A percentile compares a stretch with the other conserved stretches of the same genome.
Evolutionary conservation across 2,329 filamentous ascomycete species (phyloP).

Genomic region (Ceratocystis colombiana): DNA sequence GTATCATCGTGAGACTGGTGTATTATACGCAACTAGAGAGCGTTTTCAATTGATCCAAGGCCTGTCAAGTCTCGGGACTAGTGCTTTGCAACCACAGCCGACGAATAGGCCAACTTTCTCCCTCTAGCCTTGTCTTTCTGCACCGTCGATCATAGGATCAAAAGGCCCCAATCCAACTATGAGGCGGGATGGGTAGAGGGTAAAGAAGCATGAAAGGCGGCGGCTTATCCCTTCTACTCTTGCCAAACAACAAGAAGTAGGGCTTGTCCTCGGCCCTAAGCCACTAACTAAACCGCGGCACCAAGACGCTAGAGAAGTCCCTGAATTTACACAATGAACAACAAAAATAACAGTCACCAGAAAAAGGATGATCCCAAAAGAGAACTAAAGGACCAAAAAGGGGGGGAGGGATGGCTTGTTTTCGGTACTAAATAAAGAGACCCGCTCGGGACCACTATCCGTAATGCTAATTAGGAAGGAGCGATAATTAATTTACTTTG

Average conservation of each 20-base stretch:
- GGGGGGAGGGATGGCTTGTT: neutral
- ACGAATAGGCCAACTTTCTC: neutral
- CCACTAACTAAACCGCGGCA: no score
- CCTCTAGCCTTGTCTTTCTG: neutral
- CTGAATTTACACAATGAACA: neutral
- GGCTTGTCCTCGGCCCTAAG: no score
- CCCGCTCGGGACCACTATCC: slow-evolving; percentile 13
- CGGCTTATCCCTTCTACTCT: neutral
- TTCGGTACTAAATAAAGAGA: slow-evolving; percentile 7
- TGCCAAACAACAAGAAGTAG: neutral
- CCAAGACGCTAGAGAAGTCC: neutral
- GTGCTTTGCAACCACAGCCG: neutral
- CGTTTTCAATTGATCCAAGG: neutral
- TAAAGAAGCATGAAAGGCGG: neutral
- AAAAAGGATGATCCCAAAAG: neutral
- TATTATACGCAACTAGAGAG: neutral
- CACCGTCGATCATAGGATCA: slow-evolving; percentile 11
- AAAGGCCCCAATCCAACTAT: neutral
- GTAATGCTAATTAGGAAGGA: neutral
- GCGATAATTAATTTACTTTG: neutral
- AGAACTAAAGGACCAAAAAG: neutral
- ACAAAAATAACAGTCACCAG: neutral
- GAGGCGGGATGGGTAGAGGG: neutral
- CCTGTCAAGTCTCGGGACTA: neutral
- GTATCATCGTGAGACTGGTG: neutral